phyloP scores from a whole-genome alignment of 306 rosid genomes.

The Comarum palustre region DNA sequence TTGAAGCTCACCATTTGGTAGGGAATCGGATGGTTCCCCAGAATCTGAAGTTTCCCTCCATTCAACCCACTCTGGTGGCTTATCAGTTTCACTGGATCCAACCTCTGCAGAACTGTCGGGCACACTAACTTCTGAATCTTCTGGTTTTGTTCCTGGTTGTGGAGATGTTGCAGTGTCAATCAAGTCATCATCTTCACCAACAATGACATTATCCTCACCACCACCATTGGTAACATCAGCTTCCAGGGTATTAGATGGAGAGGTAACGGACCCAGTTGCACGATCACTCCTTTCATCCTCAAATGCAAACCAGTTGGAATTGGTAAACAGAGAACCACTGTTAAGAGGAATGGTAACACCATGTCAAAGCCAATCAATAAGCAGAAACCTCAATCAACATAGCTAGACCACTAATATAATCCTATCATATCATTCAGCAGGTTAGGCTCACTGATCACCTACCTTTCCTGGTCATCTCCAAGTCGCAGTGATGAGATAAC shows the following conservation, averaged over 20 bases:
- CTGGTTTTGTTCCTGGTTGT: conserved; percentile 47
- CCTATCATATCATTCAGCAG: conserved; percentile 9
- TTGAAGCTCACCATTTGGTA: conserved; percentile 67
- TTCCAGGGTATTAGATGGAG: conserved; percentile 66
- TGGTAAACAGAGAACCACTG: conserved; percentile 94
- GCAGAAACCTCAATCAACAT: background rate
- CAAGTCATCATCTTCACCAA: conserved; percentile 77
- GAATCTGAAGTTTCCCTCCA: conserved; percentile 95
- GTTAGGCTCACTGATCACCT: conserved; percentile 12
- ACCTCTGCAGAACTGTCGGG: conserved; percentile 23
- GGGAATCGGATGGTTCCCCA: conserved; percentile 51
- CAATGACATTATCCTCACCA: conserved; percentile 47
- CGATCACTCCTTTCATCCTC: conserved; percentile 77
- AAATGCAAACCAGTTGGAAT: conserved; percentile 98
- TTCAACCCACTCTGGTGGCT: conserved; percentile 96
- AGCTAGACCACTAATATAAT: background rate
- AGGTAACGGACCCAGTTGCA: conserved; percentile 59
- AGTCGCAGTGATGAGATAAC: conserved; percentile 89
- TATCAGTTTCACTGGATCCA: conserved; percentile 53
- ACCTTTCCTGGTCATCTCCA: conserved; percentile 99
- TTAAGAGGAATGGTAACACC: conserved; percentile 28
- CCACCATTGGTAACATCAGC: conserved; percentile 33
- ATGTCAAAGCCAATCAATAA: conserved; percentile 14
- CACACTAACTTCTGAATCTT: conserved; percentile 11
- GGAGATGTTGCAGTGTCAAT: conserved; percentile 80